Percentiles rank a stretch among this genome's conserved stretches.
These are phyloP conservation scores for Euphorbia celastroides DNA, from an alignment of 441 rosid genomes.

Conservation along the genomic window DNA sequence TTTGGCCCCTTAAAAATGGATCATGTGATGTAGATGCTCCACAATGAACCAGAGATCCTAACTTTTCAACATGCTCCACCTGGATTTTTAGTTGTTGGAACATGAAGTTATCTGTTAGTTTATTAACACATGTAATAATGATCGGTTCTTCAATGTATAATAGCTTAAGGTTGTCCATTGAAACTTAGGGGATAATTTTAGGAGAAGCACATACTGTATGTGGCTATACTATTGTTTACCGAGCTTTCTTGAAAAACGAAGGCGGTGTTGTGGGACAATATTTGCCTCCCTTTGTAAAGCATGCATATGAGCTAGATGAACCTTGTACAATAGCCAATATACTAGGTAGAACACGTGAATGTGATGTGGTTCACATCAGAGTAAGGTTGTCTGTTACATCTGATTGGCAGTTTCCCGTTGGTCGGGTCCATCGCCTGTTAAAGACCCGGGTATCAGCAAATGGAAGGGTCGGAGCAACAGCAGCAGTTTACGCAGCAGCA, in stretches of 20 bases:
- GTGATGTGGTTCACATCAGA: not conserved
- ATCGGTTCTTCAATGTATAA: not conserved
- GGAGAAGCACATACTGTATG: not conserved
- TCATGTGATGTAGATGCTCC: not conserved
- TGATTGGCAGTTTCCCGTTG: slow-evolving; percentile 75
- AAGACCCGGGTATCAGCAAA: slow-evolving; percentile 72
- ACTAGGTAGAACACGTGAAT: not conserved
- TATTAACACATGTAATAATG: not conserved
- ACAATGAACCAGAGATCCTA: not conserved
- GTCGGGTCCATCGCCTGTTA: slow-evolving; percentile 77
- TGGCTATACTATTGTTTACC: not conserved
- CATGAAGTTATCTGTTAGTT: not conserved
- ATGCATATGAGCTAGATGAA: not conserved
- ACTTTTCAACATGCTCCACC: not conserved
- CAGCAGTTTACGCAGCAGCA: slow-evolving; percentile 88
- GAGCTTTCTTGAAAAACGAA: not conserved
- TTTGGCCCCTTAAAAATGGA: not conserved
- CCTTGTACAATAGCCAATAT: not conserved
- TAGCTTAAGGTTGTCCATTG: slow-evolving; percentile 1
- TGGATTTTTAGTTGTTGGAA: not conserved
- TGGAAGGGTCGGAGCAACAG: slow-evolving; percentile 92
- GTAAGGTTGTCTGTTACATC: not conserved
- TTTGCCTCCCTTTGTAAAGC: not conserved
- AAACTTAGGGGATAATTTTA: not conserved
- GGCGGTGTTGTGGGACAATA: not conserved